Base-by-base conservation (phyloP, 169 alveolate genomes). In the Cryptosporidium xiaoi region DNA sequence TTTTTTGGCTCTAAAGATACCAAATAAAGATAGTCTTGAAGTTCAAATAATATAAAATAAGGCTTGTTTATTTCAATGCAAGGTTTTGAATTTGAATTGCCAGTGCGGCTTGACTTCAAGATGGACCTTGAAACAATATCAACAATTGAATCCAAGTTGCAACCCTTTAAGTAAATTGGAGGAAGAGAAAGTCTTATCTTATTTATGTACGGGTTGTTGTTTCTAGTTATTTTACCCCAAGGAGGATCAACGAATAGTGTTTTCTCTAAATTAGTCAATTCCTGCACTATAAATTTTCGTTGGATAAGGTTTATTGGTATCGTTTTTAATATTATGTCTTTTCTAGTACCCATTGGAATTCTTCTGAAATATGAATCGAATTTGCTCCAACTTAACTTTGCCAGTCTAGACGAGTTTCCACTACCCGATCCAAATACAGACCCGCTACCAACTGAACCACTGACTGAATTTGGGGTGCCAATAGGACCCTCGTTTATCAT, bases 341-440 rank as follows among this genome's bases (percentile, higher is more conserved):
- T 71, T 10, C 18, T 71, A 7, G 51, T 18, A 24, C 84, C 84
- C 67, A 71, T 71, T 13, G 84, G 84, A 36, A 71, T 71, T 33
- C 27, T 53, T 18, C 84, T 53, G 8, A 71, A 71, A 27, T 36
- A 71, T 44, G 84, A 71, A 27, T 71, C 84, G 44, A 71, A 71
- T 50, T 65, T 71, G 24, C 84, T 71, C 84, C 84, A 71, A 1
- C 71, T 56, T n/a, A 71, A 55, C 58, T 71, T 71, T 10, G 84
- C 84, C 34, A 71, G 34, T 44, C 84, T 71, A 3, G 84, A 71
- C 8, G 84, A 10, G 4, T 69, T 48, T 24, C 27, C 27, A 24
- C 27, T 24, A 24, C 27, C 27, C 27, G 27, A 24, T 24, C 27
- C 27, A 24, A 24, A 24, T 24, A 24, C 27, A 24, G 27, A 24